Conservation (phyloP, 768 basidiomycete species). For the Agaricus subrufescens region DNA sequence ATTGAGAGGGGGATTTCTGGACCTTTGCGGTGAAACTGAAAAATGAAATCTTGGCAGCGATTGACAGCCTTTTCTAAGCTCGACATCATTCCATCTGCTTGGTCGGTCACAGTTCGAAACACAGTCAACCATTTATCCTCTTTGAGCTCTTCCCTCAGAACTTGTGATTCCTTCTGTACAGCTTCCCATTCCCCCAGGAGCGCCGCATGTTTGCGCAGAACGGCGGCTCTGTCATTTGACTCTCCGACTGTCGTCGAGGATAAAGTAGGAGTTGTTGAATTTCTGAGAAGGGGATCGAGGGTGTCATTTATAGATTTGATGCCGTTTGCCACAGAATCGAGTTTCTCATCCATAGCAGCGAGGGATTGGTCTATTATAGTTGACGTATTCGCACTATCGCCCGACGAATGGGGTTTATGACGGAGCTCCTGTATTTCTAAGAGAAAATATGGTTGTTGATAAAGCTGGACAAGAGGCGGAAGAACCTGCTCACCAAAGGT, state of each 20-base stretch:
- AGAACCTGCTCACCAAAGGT: slow-evolving; percentile 67
- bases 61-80: slow-evolving; percentile 91
- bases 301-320: slow-evolving; percentile 66
- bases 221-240: slow-evolving; percentile 36
- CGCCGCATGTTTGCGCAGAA: slow-evolving; percentile 72
- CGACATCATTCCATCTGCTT: slow-evolving; percentile 97
- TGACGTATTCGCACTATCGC: slow-evolving; percentile 51
- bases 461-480: background rate
- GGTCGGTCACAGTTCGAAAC: slow-evolving; percentile 89
- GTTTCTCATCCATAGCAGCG: slow-evolving; percentile 71
- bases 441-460: slow-evolving; percentile 1
- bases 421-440: slow-evolving; percentile 90
- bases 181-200: slow-evolving; percentile 77
- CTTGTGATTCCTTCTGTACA: slow-evolving; percentile 74
- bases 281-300: slow-evolving; percentile 53
- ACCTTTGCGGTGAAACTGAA: slow-evolving; percentile 66
- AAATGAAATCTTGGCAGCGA: slow-evolving; percentile 88
- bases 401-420: slow-evolving; percentile 72
- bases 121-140: slow-evolving; percentile 97
- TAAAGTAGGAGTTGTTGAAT: slow-evolving; percentile 43
- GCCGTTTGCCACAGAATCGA: slow-evolving; percentile 68
- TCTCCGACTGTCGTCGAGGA: slow-evolving; percentile 26
- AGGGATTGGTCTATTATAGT: slow-evolving; percentile 78
- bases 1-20: slow-evolving; percentile 19
- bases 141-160: slow-evolving; percentile 86